Evolutionary conservation across 192 early-diverging fungal species (phyloP).

Genomic region (Coemansia sp.): DNA sequence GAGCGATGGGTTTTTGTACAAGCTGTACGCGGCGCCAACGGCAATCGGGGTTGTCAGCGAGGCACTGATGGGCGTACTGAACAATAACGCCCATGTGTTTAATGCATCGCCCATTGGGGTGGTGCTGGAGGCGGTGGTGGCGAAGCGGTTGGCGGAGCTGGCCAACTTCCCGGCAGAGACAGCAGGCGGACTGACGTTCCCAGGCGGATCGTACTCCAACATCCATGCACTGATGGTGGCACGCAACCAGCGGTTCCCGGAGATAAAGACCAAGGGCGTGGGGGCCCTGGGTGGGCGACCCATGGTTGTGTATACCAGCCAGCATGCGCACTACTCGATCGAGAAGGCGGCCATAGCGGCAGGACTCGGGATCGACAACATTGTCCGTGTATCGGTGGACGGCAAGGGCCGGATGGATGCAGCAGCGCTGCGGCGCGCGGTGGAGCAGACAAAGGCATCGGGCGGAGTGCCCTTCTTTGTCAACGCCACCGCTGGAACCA

Average conservation of each 20-base stretch:
- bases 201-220: conserved; percentile 77
- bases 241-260: conserved; percentile 64
- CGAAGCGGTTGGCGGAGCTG: conserved; percentile 34
- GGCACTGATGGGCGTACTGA: conserved; percentile 66
- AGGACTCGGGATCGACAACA: conserved; percentile 68
- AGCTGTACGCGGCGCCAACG: conserved; percentile 75
- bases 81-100: conserved; percentile 80
- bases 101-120: conserved; percentile 69
- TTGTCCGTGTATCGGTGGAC: conserved; percentile 68
- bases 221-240: conserved; percentile 75
- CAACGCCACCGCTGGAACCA: conserved; percentile 82
- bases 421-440: conserved; percentile 54
- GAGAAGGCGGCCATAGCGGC: conserved; percentile 70
- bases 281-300: conserved; percentile 33
- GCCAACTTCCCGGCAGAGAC: conserved; percentile 32
- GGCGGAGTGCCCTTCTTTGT: conserved; percentile 75
- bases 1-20: conserved; percentile 78
- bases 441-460: conserved; percentile 36
- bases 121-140: conserved; percentile 67
- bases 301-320: conserved; percentile 70
- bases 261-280: conserved; percentile 59
- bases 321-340: conserved; percentile 73
- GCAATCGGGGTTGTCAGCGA: conserved; percentile 75
- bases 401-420: conserved; percentile 62
- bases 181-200: conserved; percentile 65